Evolutionary conservation across 371 early-diverging fungal genomes (phyloP).

Genomic region (Lichtheimia hyalospora): DNA sequence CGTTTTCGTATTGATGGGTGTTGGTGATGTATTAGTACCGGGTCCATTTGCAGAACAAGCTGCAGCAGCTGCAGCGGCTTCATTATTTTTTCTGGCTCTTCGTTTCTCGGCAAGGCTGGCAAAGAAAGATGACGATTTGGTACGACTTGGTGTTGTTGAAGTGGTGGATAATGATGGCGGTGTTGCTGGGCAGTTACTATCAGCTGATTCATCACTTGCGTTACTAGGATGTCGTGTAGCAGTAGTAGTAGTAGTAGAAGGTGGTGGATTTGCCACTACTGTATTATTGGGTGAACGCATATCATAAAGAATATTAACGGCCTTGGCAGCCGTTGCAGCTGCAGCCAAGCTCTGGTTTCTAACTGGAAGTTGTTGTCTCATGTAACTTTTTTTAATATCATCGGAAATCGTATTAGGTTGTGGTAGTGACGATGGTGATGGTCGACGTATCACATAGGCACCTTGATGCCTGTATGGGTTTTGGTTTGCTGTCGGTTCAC

Average conservation of each 20-base stretch:
- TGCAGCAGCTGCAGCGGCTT: too few species aligned
- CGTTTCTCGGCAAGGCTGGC: not conserved
- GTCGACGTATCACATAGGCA: constrained; percentile 14
- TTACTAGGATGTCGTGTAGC: constrained; percentile 13
- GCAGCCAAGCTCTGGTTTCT: constrained; percentile 44
- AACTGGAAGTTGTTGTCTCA: constrained; percentile 39
- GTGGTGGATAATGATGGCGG: not conserved
- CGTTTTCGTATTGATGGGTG: too few species aligned
- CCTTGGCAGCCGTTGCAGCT: constrained; percentile 11
- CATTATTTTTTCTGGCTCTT: not conserved
- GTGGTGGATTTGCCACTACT: not conserved
- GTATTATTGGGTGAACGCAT: not conserved
- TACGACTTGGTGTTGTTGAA: too few species aligned
- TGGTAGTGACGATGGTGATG: not conserved
- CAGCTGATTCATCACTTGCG: constrained; percentile 8
- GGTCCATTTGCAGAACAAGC: too few species aligned
- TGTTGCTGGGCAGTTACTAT: constrained; percentile 1
- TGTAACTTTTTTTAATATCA: constrained; percentile 32
- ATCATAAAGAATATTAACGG: constrained; percentile 3
- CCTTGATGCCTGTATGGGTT: constrained; percentile 18
- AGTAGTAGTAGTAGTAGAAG: not conserved
- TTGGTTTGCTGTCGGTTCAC: constrained; percentile 2
- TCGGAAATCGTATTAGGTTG: constrained; percentile 25
- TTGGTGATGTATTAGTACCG: too few species aligned
- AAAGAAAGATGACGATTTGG: constrained; percentile 2